Evolutionary conservation across 2,329 filamentous ascomycete genomes (phyloP).

Genomic region (Phyllosticta citriasiana): DNA sequence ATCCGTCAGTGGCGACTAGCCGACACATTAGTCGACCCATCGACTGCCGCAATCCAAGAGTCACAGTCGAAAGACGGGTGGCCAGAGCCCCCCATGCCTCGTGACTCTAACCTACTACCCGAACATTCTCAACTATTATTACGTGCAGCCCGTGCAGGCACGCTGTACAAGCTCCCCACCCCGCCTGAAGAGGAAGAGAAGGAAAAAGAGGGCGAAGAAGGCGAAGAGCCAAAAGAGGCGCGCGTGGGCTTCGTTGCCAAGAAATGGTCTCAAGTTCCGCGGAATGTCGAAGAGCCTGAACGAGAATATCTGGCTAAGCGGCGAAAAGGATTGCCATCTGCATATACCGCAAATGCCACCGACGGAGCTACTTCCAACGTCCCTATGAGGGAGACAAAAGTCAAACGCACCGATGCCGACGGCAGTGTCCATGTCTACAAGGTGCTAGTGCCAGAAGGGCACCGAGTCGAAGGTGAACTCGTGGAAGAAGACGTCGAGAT

Average conservation of each 20-base stretch:
- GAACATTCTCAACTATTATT: slow-evolving; percentile 75
- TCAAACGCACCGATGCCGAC: slow-evolving; percentile 62
- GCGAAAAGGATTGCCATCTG: slow-evolving; percentile 47
- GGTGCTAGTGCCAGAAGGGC: slow-evolving; percentile 69
- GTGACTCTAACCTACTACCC: slow-evolving; percentile 68
- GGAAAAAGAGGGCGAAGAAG: slow-evolving; percentile 32
- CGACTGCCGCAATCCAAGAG: slow-evolving; percentile 45
- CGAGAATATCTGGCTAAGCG: slow-evolving; percentile 54
- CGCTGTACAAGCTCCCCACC: slow-evolving; percentile 61
- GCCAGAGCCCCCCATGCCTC: slow-evolving; percentile 80
- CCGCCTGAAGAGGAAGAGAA: slow-evolving; percentile 54
- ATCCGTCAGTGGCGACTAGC: slow-evolving; percentile 83
- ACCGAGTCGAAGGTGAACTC: slow-evolving; percentile 72
- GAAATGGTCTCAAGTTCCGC: slow-evolving; percentile 49
- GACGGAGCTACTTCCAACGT: slow-evolving; percentile 5
- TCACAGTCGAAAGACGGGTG: slow-evolving; percentile 43
- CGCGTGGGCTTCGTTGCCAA: slow-evolving; percentile 45
- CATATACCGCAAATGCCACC: slow-evolving; percentile 14
- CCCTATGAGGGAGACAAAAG: slow-evolving; percentile 65
- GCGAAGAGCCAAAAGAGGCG: slow-evolving; percentile 31
- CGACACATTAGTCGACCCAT: slow-evolving; percentile 54
- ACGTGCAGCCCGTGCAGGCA: slow-evolving; percentile 67
- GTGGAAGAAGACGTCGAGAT: slow-evolving; percentile 45
- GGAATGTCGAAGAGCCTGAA: slow-evolving; percentile 48
- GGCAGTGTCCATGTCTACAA: slow-evolving; percentile 81